Evolutionary conservation across 2,329 filamentous ascomycete species (phyloP).

Genomic region (Neofusicoccum parvum): DNA sequence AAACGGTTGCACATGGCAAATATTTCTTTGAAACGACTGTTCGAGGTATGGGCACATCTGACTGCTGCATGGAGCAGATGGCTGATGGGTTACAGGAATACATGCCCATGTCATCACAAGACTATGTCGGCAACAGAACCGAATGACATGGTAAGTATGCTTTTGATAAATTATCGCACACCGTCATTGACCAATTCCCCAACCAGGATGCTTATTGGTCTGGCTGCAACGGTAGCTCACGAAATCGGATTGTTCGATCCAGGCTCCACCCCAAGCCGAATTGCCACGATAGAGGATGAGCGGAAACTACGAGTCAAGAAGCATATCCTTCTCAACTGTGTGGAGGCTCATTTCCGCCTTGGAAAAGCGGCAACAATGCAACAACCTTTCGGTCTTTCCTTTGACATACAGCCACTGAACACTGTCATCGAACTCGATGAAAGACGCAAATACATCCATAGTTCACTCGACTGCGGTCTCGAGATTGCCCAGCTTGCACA

Average conservation of each 20-base stretch:
- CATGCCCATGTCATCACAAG: background rate
- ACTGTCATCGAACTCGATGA: conserved; percentile 1
- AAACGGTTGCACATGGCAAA: conserved; percentile 5
- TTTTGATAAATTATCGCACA: too few relatives aligned
- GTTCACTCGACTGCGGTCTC: background rate
- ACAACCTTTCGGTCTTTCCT: conserved; percentile 12
- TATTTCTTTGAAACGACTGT: conserved; percentile 10
- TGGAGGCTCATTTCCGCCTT: conserved; percentile 2
- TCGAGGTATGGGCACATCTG: background rate
- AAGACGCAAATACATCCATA: background rate
- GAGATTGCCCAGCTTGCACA: background rate
- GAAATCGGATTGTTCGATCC: conserved; percentile 14
- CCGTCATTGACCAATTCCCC: background rate
- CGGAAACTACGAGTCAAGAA: conserved; percentile 4
- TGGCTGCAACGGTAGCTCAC: background rate
- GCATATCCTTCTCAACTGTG: background rate
- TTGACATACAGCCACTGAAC: background rate
- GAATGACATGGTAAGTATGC: conserved; percentile 8
- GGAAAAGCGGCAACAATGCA: background rate
- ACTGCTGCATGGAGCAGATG: background rate
- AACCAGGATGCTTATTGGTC: conserved; percentile 10
- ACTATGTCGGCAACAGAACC: conserved; percentile 1
- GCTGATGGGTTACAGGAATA: background rate
- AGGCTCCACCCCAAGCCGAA: background rate
- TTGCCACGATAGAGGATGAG: background rate